phyloP scores from a whole-genome alignment of 306 rosid species.

The Glycine latifolia region DNA sequence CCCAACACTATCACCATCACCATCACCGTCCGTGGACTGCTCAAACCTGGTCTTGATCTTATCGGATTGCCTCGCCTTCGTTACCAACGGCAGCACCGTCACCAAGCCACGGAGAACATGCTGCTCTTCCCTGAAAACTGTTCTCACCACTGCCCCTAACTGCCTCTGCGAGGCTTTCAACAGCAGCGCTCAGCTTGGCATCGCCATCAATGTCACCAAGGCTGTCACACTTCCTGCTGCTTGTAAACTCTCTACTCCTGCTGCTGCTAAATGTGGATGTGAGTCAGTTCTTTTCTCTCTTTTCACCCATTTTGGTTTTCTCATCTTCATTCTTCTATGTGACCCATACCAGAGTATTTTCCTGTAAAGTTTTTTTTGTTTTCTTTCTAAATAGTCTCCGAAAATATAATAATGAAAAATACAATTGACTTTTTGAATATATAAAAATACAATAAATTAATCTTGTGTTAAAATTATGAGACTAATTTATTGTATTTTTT shows the following conservation, averaged over 20 bases:
- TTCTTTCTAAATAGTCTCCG: no score
- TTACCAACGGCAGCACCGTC: conserved; percentile 17
- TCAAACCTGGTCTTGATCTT: conserved; percentile 55
- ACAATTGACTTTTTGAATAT: no score
- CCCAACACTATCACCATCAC: conserved; percentile 51
- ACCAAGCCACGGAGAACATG: not conserved
- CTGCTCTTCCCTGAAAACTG: not conserved
- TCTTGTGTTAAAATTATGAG: no score
- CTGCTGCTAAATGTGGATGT: not conserved
- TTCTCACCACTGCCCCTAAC: not conserved
- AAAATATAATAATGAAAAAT: no score
- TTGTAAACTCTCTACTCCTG: not conserved
- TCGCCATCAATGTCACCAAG: not conserved
- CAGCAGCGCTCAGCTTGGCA: not conserved
- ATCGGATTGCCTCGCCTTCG: conserved; percentile 78
- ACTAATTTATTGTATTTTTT: no score
- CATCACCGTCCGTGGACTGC: conserved; percentile 67
- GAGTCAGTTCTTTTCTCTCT: no score
- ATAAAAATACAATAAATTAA: no score
- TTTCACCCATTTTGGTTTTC: no score
- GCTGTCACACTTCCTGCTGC: not conserved
- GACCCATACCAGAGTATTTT: no score
- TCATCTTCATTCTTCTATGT: no score
- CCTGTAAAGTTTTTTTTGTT: no score
- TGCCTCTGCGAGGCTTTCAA: not conserved